These are phyloP conservation scores for Paramecium tetraurelia DNA, from an alignment of 73 alveolate genomes.

Conservation along the genomic window DNA sequence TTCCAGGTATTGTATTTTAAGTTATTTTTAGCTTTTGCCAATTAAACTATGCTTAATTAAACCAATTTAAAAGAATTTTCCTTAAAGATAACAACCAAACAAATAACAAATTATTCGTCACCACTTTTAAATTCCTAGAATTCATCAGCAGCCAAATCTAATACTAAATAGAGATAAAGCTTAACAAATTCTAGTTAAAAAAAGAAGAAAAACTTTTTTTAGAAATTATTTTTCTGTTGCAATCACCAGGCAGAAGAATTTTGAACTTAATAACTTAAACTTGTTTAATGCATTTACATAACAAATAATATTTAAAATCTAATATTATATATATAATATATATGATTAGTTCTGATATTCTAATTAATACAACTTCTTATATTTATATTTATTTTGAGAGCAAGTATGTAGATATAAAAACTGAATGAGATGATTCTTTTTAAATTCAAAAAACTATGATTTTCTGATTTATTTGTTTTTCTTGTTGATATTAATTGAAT, in stretches of 20 bases:
- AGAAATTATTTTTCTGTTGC: constrained; percentile 11
- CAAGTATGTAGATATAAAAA: too few relatives aligned
- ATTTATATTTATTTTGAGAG: too few relatives aligned
- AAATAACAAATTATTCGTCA: background rate
- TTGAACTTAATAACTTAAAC: background rate
- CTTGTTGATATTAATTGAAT: too few relatives aligned
- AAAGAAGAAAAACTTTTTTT: background rate
- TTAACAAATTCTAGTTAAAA: background rate
- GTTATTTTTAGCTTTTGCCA: background rate
- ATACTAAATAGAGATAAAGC: background rate
- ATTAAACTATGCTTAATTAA: background rate
- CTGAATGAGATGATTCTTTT: too few relatives aligned
- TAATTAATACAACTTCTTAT: too few relatives aligned
- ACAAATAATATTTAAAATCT: background rate
- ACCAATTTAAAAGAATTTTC: background rate
- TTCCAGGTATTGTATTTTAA: background rate
- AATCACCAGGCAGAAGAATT: background rate
- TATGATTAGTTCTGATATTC: background rate
- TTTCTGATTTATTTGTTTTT: too few relatives aligned
- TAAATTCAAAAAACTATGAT: too few relatives aligned
- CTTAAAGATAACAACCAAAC: background rate
- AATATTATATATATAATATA: background rate
- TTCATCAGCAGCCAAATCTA: background rate
- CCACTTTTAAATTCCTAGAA: background rate
- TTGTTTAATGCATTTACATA: background rate